Evolutionary conservation across 1,284 basidiomycete species (phyloP), one percentile per base, ranked within the genome.

Genomic region (Schizopora paradoxa): DNA sequence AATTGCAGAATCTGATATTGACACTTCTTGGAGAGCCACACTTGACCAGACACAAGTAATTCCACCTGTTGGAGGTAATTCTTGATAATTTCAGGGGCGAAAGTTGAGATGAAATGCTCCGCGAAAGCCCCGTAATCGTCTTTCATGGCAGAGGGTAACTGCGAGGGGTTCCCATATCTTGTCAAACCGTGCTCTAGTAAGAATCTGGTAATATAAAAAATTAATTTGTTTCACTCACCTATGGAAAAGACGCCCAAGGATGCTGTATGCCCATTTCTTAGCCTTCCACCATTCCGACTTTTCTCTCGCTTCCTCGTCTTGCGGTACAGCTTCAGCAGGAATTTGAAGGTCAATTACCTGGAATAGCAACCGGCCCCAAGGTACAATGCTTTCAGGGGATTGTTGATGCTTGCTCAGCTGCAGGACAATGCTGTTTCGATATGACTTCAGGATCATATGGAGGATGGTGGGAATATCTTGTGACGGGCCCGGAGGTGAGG

Each of bases 241-340:
- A 57, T 85, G 83, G 71, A 90, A 90, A 18, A 90, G 66, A 22
- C 82, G 68, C 14, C 83, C 83, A 6, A 91, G 68, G 33, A 78
- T 79, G 26, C 74, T 77, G 60, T 83, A 91, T 1, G 90, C 85
- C 89, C 90, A 91, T 60, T 93, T 93, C 66, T 92, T 93, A 4
- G 83, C 77, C 58, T 84, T 86, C 82, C 86, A 89, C 90, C 90
- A 93, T 54, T 88, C 84, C 45, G 71, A 78, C 41, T 70, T 70
- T 63, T 92, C 87, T 31, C 84, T 70, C 25, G 86, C 84, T 4
- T 89, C 85, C 51, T 79, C 73, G 49, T 86, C 77, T 23, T 76
- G 75, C 1, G 86, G 83, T 0, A 89, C 75, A 16, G 69, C 76
- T 1, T 79, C 77, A 39, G 68, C 64, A 0, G 86, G 82, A 28